These are phyloP conservation scores for Warburgia ugandensis DNA, from an alignment of 164 flowering plant genomes.

Conservation along the genomic window DNA sequence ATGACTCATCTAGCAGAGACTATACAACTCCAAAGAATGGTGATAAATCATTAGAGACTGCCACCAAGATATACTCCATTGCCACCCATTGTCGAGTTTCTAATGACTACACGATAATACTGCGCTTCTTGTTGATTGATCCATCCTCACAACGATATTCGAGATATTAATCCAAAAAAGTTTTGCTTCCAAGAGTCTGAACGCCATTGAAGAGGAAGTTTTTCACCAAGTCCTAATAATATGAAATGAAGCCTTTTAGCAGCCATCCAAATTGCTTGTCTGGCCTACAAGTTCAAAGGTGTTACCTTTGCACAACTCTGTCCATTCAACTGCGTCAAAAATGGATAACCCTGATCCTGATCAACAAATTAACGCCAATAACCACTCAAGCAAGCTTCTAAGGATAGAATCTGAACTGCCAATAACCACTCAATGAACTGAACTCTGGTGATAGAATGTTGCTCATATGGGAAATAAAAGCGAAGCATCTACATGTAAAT, in stretches of 20 bases:
- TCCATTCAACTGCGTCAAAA: slow-evolving; percentile 67
- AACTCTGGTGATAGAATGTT: no score
- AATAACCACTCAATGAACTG: no score
- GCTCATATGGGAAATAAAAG: no score
- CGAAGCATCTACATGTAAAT: no score
- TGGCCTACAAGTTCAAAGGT: not conserved
- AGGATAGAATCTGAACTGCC: no score
- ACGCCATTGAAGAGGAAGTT: slow-evolving; percentile 75
- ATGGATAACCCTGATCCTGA: slow-evolving; percentile 84
- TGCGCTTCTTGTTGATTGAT: slow-evolving; percentile 57
- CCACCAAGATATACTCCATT: slow-evolving; percentile 62
- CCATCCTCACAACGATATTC: slow-evolving; percentile 73
- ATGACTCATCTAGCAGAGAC: not conserved
- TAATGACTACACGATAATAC: slow-evolving; percentile 73
- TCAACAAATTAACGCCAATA: no score
- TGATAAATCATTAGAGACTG: slow-evolving; percentile 6
- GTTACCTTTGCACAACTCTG: slow-evolving; percentile 69
- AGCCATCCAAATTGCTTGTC: not conserved
- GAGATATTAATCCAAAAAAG: slow-evolving; percentile 79
- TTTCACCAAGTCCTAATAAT: slow-evolving; percentile 65
- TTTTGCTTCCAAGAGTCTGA: slow-evolving; percentile 54
- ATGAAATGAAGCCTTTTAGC: no score
- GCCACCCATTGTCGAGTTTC: slow-evolving; percentile 76
- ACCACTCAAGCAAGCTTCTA: no score
- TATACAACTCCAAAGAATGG: not conserved